Evolutionary conservation across 148 eudicot genomes (phyloP).

Genomic region (Camellia lanceoleosa): DNA sequence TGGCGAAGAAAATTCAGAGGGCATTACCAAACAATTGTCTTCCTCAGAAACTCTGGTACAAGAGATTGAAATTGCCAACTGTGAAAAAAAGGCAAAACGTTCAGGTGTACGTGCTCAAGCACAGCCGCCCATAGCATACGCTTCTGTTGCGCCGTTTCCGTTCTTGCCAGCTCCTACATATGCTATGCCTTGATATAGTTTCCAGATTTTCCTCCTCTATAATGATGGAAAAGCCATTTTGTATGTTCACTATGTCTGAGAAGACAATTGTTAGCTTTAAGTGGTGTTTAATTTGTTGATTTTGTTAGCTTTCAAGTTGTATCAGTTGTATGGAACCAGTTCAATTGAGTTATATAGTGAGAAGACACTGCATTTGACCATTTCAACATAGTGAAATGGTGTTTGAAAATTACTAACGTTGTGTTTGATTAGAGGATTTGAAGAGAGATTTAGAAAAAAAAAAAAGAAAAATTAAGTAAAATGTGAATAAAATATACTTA

Average conservation of each 20-base stretch:
- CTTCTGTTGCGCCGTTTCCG: conserved; percentile 93
- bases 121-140: conserved; percentile 83
- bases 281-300: background rate
- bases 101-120: conserved; percentile 14
- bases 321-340: background rate
- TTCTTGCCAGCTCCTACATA: conserved; percentile 88
- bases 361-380: conserved; percentile 5
- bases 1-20: conserved; percentile 22
- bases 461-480: too few relatives aligned
- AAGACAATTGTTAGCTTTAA: too few relatives aligned
- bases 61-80: conserved; percentile 11
- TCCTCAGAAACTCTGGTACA: conserved; percentile 19
- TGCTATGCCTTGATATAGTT: conserved; percentile 10
- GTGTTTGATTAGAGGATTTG: too few relatives aligned
- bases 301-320: background rate
- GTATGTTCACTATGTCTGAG: background rate
- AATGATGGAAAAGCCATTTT: background rate
- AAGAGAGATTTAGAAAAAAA: too few relatives aligned
- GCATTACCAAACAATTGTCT: conserved; percentile 18
- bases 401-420: background rate
- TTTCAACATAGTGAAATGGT: background rate
- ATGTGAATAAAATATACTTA: too few relatives aligned
- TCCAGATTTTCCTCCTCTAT: background rate
- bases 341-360: background rate
- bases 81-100: conserved; percentile 21